Conservation (phyloP, 2,329 filamentous ascomycete species). For the Colletotrichum tanaceti region DNA sequence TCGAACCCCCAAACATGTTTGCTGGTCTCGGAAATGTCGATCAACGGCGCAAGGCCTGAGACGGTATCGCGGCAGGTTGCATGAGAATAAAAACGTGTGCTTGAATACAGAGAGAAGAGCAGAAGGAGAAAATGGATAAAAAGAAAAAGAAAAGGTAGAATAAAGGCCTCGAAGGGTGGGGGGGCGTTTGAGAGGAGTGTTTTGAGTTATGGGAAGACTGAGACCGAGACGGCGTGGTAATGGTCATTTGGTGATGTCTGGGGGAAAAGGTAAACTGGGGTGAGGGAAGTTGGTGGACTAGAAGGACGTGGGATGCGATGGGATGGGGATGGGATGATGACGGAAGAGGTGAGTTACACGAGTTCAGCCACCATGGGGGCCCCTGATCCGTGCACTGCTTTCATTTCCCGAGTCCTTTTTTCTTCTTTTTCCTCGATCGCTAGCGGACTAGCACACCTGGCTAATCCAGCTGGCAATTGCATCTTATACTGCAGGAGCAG, state of each 20-base stretch:
- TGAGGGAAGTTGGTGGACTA: constrained; percentile 27
- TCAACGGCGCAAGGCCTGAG: constrained; percentile 43
- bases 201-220: neutral
- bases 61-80: constrained; percentile 43
- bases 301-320: constrained; percentile 27
- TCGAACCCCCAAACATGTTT: constrained; percentile 64
- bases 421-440: neutral
- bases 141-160: constrained; percentile 18
- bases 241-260: constrained; percentile 28
- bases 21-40: constrained; percentile 34
- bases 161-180: neutral
- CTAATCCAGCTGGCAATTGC: no score
- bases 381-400: constrained; percentile 21
- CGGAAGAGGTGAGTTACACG: constrained; percentile 32
- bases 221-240: constrained; percentile 10
- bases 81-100: constrained; percentile 12
- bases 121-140: constrained; percentile 1
- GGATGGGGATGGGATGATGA: constrained; percentile 39
- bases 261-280: constrained; percentile 15
- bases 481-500: constrained; percentile 10
- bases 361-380: constrained; percentile 36
- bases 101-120: neutral
- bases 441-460: no score
- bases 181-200: constrained; percentile 11
- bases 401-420: constrained; percentile 17